These are phyloP conservation scores for Xanthoconium purpureum DNA, from an alignment of 768 basidiomycete species.

Conservation along the genomic window DNA sequence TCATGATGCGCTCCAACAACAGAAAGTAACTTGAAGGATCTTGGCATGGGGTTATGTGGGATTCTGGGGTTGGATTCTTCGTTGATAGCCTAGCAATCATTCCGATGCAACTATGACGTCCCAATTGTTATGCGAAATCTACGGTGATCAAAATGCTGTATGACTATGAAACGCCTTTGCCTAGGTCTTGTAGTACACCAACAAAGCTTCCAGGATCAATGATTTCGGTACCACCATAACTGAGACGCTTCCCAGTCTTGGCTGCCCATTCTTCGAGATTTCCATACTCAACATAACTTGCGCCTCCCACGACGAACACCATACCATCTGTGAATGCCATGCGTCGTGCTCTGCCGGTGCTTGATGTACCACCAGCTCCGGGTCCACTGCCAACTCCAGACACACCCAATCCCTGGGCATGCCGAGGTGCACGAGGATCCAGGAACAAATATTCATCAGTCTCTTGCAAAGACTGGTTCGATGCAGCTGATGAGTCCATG, in stretches of 20 bases:
- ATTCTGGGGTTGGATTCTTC: neutral
- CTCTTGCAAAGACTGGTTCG: constrained; percentile 91
- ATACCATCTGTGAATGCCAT: constrained; percentile 88
- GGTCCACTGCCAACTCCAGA: constrained; percentile 46
- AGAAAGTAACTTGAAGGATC: constrained; percentile 42
- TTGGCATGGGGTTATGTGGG: neutral
- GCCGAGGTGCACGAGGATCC: constrained; percentile 81
- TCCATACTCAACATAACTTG: constrained; percentile 95
- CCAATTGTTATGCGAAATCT: constrained; percentile 13
- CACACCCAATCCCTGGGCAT: constrained; percentile 44
- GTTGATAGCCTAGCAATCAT: constrained; percentile 14
- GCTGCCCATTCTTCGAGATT: constrained; percentile 93
- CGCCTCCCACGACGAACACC: constrained; percentile 95
- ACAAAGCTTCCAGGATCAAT: constrained; percentile 87
- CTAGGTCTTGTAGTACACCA: constrained; percentile 61
- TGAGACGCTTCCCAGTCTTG: constrained; percentile 78
- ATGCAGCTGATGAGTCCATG: constrained; percentile 94
- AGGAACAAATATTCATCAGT: constrained; percentile 95
- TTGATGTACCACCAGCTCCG: constrained; percentile 34
- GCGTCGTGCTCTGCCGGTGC: constrained; percentile 42
- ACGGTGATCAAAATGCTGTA: constrained; percentile 39
- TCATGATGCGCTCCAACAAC: constrained; percentile 61
- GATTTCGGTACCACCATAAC: constrained; percentile 96
- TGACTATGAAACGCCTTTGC: constrained; percentile 39
- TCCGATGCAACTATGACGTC: neutral